Conservation (phyloP, 306 rosid species). For the Fragaria ananassa region DNA sequence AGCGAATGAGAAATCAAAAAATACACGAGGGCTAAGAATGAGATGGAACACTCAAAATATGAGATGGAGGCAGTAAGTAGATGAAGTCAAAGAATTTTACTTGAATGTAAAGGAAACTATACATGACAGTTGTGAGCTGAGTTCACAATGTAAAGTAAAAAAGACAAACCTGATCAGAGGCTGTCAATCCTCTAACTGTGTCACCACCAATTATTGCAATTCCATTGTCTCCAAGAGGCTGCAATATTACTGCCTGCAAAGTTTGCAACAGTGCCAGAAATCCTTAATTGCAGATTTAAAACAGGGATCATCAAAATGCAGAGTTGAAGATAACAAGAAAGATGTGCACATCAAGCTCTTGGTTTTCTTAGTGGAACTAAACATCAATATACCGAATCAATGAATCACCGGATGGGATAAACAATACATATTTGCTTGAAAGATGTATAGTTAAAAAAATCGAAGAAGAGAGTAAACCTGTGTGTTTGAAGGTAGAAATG, state of each 20-base stretch:
- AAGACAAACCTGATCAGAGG: slow-evolving; percentile 67
- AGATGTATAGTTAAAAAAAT: not conserved
- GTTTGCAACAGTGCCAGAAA: slow-evolving; percentile 18
- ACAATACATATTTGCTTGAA: not conserved
- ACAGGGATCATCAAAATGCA: not conserved
- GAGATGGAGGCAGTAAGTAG: not conserved
- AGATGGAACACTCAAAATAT: not conserved
- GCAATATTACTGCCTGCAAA: slow-evolving; percentile 85
- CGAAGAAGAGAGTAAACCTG: slow-evolving; percentile 48
- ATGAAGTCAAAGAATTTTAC: not conserved
- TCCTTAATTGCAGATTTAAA: not conserved
- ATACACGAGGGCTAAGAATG: not conserved
- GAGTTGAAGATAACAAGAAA: not conserved
- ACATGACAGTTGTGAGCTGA: not conserved
- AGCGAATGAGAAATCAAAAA: not conserved
- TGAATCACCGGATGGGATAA: not conserved
- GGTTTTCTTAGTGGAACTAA: not conserved
- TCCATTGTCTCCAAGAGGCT: slow-evolving; percentile 93
- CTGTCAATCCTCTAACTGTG: slow-evolving; percentile 83
- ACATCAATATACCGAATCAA: not conserved
- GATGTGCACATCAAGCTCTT: not conserved
- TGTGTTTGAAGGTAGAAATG: slow-evolving; percentile 85
- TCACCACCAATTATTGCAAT: slow-evolving; percentile 85
- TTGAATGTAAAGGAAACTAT: not conserved
- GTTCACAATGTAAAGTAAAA: not conserved